Conservation (phyloP, 2,329 filamentous ascomycete species). For the Drechslerella stenobrocha region DNA sequence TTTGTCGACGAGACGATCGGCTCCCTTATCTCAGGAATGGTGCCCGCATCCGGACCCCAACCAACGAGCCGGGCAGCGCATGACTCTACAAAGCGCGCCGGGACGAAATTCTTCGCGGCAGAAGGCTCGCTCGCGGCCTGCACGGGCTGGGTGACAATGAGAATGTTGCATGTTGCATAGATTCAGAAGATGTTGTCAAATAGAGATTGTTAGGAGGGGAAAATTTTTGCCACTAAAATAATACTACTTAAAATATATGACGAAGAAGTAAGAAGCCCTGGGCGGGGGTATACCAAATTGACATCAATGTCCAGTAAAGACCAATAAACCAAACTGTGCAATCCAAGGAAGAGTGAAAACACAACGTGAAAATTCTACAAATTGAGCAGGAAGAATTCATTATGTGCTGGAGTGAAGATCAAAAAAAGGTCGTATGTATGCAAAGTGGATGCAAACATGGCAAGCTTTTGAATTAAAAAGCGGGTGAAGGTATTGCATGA, state of each 20-base stretch:
- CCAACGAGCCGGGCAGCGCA: slow-evolving; percentile 1
- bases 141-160: no score
- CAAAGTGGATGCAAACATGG: slow-evolving; percentile 17
- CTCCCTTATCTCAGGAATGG: slow-evolving; percentile 1
- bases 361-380: neutral
- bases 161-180: no score
- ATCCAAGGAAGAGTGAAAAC: slow-evolving; percentile 7
- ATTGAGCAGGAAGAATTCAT: slow-evolving; percentile 15
- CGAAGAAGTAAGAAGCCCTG: neutral
- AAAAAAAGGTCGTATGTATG: slow-evolving; percentile 8
- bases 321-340: slow-evolving; percentile 11
- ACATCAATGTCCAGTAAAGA: neutral
- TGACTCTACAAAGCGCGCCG: slow-evolving; percentile 1
- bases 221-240: slow-evolving; percentile 6
- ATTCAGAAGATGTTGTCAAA: no score
- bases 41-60: neutral
- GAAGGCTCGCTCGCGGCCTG: no score
- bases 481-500: neutral
- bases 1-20: neutral
- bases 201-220: no score
- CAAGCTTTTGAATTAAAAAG: slow-evolving; percentile 27
- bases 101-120: neutral
- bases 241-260: neutral
- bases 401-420: slow-evolving; percentile 12
- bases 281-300: neutral